phyloP scores from a whole-genome alignment of 73 alveolate genomes.

The Breviolum minutum region DNA sequence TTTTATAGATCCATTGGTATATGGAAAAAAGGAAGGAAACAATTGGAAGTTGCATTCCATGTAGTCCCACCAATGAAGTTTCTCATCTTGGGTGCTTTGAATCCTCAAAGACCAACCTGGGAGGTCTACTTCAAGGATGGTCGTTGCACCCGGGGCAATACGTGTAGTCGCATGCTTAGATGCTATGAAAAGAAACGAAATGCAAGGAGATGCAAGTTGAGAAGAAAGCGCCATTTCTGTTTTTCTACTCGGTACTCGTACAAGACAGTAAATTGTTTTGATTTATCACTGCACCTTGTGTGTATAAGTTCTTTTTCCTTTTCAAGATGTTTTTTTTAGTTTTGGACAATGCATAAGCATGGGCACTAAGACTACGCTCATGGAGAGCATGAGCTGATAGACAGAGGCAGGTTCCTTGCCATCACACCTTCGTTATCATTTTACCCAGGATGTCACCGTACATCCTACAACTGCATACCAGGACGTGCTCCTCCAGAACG shows the following conservation, averaged over 20 bases:
- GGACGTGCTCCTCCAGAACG: slow-evolving; percentile 31
- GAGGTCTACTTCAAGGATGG: slow-evolving; percentile 94
- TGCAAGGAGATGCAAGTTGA: background rate
- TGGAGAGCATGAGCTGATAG: slow-evolving; percentile 92
- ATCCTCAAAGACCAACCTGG: no score
- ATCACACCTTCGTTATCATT: background rate
- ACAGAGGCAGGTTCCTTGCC: slow-evolving; percentile 25
- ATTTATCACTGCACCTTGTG: background rate
- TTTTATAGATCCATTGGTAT: background rate
- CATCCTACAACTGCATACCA: no score
- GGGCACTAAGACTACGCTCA: slow-evolving; percentile 69
- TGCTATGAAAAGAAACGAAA: background rate
- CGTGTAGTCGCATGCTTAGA: slow-evolving; percentile 38
- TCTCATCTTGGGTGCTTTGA: background rate
- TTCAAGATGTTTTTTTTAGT: no score
- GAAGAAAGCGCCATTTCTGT: no score
- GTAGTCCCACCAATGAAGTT: no score
- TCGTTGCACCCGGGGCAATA: slow-evolving; percentile 83
- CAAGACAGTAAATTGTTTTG: no score
- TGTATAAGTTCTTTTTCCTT: background rate
- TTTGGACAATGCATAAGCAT: no score
- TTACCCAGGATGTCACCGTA: background rate
- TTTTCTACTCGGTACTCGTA: no score
- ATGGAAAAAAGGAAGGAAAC: background rate
- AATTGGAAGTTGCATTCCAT: no score